Percentiles rank a stretch among this genome's conserved stretches.
These are phyloP conservation scores for Tubosaeta brunneosetosa DNA, from an alignment of 768 basidiomycete species.

Conservation along the genomic window DNA sequence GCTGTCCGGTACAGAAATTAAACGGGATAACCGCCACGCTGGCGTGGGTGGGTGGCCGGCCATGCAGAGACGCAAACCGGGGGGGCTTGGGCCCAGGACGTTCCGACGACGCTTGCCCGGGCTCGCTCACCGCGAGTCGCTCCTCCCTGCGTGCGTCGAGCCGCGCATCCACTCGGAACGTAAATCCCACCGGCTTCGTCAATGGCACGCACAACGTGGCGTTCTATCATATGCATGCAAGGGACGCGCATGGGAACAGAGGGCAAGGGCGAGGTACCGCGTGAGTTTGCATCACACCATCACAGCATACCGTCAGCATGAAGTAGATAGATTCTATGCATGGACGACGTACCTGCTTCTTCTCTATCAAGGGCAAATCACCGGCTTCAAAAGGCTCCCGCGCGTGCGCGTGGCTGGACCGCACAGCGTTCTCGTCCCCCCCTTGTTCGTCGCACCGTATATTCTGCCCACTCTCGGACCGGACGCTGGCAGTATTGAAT, in stretches of 20 bases:
- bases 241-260: background rate
- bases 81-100: conserved; percentile 34
- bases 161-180: conserved; percentile 48
- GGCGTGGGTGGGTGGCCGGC: conserved; percentile 26
- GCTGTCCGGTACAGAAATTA: conserved; percentile 48
- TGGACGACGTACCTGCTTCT: conserved; percentile 29
- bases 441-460: conserved; percentile 1
- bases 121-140: conserved; percentile 23
- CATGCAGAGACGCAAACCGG: conserved; percentile 44
- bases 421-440: background rate
- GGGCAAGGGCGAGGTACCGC: conserved; percentile 12
- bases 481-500: background rate
- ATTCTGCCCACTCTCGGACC: background rate
- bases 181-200: conserved; percentile 49
- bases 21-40: conserved; percentile 30
- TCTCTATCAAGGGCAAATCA: conserved; percentile 25
- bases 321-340: conserved; percentile 18
- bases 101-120: conserved; percentile 34
- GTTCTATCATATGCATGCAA: conserved; percentile 9
- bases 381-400: conserved; percentile 14
- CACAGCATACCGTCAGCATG: conserved; percentile 23
- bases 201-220: conserved; percentile 28
- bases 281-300: conserved; percentile 1
- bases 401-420: background rate
- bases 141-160: conserved; percentile 45